Base-by-base conservation (phyloP, 208 protist genomes). In the Acanthamoeba royreba region DNA sequence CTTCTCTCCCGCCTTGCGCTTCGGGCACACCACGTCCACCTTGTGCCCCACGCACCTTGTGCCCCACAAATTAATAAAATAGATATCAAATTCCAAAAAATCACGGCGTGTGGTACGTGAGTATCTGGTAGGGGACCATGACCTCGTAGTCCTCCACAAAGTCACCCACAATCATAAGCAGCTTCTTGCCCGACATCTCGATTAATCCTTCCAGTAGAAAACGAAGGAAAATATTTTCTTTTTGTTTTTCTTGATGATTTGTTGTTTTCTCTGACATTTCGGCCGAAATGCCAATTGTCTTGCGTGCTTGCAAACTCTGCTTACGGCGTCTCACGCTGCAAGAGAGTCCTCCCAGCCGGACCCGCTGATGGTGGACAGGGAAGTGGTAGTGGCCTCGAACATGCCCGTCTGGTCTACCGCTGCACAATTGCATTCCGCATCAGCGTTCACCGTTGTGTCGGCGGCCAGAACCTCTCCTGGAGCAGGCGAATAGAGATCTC, bases 111-210 rank as follows among this genome's bases (percentile, higher is more conserved):
- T 7, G n/a, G 1, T 63, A 69, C 86, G 61, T 40, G 40, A 77
- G 42, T 13, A 40, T 1, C 90, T 96, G 95, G 33, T 94, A 96
- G 53, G 95, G 95, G 33, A 96, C 95, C 95, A 96, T 96, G 13
- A 53, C 92, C 69, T 96, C 95, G 63, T 96, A 96, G 52, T 95
- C 94, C 58, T 95, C 94, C 66, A 95, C 94, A 83, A 92, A 96
- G 88, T 96, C 94, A 22, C 94, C 94, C 25, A 94, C 85, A 5
- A 96, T 61, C 85, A 96, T 93, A 8, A 96, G 69, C 69, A 93
- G 42, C 74, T 93, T 85, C 74, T 85, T 85, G 42, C 42, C 74
- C 31, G 45, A 53, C 45, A 53, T 85, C 25, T 45, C 45, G 33
- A n/a, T n/a, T n/a, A n/a, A 13, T 74, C 63, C 33, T 38, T 74